Percentiles rank a stretch among this genome's conserved stretches.
These are phyloP conservation scores for Gymnopilus dilepis DNA, from an alignment of 768 basidiomycete genomes.

Conservation along the genomic window DNA sequence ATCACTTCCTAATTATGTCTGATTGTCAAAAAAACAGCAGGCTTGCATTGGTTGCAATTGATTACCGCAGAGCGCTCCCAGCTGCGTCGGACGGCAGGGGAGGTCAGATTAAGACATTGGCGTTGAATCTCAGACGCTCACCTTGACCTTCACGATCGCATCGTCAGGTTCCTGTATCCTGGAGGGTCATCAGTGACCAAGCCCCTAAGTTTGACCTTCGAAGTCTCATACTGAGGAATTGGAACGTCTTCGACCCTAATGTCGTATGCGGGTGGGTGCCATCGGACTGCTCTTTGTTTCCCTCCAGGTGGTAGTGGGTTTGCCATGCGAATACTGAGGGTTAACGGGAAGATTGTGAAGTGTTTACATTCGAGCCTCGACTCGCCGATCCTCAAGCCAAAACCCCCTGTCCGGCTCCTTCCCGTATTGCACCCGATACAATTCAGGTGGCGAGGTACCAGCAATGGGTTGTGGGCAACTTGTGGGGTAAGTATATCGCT, in stretches of 20 bases:
- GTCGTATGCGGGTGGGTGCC: slow-evolving; percentile 72
- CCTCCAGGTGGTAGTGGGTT: slow-evolving; percentile 18
- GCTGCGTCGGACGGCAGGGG: slow-evolving; percentile 39
- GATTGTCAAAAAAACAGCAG: slow-evolving; percentile 1
- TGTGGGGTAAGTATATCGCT: no score
- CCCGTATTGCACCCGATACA: slow-evolving; percentile 22
- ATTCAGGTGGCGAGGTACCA: no score
- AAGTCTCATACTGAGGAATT: slow-evolving; percentile 48
- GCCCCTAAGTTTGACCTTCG: not conserved
- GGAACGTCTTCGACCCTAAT: slow-evolving; percentile 70
- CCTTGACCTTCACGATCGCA: slow-evolving; percentile 78
- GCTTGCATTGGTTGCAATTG: slow-evolving; percentile 3
- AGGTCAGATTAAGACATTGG: not conserved
- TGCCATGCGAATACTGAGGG: slow-evolving; percentile 23
- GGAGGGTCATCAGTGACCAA: not conserved
- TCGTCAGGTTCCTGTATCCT: slow-evolving; percentile 79
- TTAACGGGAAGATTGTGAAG: no score
- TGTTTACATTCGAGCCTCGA: no score
- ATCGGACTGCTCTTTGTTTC: slow-evolving; percentile 55
- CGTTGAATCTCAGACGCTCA: slow-evolving; percentile 29
- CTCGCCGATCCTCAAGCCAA: no score
- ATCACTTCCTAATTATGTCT: slow-evolving; percentile 61
- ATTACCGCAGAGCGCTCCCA: slow-evolving; percentile 67
- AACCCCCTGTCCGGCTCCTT: no score
- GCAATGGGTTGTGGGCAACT: no score